Conservation (phyloP, 768 basidiomycete species). For the Favolaschia claudopus region DNA sequence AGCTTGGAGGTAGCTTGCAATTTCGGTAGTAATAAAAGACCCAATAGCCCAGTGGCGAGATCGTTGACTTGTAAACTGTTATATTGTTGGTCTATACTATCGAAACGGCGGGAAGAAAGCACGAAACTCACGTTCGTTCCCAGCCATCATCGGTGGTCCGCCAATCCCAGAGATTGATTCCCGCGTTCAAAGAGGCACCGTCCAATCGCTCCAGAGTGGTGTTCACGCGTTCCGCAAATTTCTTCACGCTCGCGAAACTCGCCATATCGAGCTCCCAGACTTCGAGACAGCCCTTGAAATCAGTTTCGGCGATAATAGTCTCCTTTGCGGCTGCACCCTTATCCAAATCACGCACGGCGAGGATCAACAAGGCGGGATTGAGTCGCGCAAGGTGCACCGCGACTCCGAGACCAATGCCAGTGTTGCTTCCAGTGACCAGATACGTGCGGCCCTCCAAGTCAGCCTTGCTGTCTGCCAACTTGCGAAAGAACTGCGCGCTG, state of each 20-base stretch:
- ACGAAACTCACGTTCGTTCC: constrained; percentile 38
- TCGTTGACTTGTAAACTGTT: constrained; percentile 14
- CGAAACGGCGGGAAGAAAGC: not conserved
- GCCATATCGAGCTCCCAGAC: constrained; percentile 44
- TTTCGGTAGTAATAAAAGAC: constrained; percentile 1
- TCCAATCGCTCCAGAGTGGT: constrained; percentile 30
- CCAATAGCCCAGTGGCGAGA: constrained; percentile 8
- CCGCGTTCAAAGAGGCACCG: constrained; percentile 41
- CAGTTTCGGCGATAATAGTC: constrained; percentile 23
- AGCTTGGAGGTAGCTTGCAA: not conserved
- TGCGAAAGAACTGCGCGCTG: constrained; percentile 4
- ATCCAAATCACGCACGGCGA: constrained; percentile 33
- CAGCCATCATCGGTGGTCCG: constrained; percentile 37
- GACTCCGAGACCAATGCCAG: constrained; percentile 45
- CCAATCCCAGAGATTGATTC: constrained; percentile 4
- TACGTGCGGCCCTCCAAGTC: constrained; percentile 45
- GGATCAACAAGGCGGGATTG: constrained; percentile 34
- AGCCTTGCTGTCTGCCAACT: not conserved
- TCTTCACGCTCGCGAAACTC: constrained; percentile 39
- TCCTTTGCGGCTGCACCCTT: constrained; percentile 28
- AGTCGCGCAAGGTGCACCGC: constrained; percentile 37
- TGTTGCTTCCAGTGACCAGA: constrained; percentile 47
- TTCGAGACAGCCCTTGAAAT: constrained; percentile 26
- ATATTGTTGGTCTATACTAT: not conserved
- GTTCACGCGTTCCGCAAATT: constrained; percentile 37